Percentiles rank a stretch among this genome's conserved stretches.
phyloP scores from a whole-genome alignment of 192 early-diverging fungal species.

The Gaertneriomyces sp. region DNA sequence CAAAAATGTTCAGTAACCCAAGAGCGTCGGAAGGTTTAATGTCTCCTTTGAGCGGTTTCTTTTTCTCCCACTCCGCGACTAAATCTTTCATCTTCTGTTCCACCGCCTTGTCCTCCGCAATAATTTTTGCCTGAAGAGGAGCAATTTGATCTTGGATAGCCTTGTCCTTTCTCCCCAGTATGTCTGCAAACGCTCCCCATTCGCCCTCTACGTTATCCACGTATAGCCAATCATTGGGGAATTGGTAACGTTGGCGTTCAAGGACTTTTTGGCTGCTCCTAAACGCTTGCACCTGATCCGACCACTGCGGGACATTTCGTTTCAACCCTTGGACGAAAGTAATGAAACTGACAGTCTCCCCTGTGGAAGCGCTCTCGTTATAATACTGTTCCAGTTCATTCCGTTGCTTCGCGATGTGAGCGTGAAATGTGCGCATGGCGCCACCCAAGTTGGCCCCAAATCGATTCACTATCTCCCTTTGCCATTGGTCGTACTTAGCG shows the following conservation, averaged over 20 bases:
- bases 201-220: slow-evolving; percentile 95
- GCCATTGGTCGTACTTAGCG: slow-evolving; percentile 96
- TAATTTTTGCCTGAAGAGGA: slow-evolving; percentile 88
- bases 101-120: slow-evolving; percentile 85
- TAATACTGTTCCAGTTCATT: slow-evolving; percentile 83
- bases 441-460: slow-evolving; percentile 79
- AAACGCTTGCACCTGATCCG: slow-evolving; percentile 80
- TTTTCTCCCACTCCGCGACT: slow-evolving; percentile 87
- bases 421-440: slow-evolving; percentile 79
- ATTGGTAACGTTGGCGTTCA: slow-evolving; percentile 89
- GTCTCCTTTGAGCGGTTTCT: slow-evolving; percentile 92
- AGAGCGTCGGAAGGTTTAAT: slow-evolving; percentile 82
- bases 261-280: slow-evolving; percentile 87
- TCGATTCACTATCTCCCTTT: slow-evolving; percentile 87
- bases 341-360: slow-evolving; percentile 89
- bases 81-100: slow-evolving; percentile 80
- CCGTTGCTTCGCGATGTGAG: slow-evolving; percentile 70
- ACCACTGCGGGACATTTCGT: slow-evolving; percentile 75
- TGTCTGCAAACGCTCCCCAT: slow-evolving; percentile 96
- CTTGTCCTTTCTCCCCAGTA: slow-evolving; percentile 83
- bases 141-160: slow-evolving; percentile 94
- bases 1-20: slow-evolving; percentile 78
- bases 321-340: slow-evolving; percentile 95
- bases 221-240: slow-evolving; percentile 93
- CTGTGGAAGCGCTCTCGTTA: slow-evolving; percentile 78